These are phyloP conservation scores for Wallacemonas sp. DNA, from an alignment of 208 protist species.

Conservation along the genomic window DNA sequence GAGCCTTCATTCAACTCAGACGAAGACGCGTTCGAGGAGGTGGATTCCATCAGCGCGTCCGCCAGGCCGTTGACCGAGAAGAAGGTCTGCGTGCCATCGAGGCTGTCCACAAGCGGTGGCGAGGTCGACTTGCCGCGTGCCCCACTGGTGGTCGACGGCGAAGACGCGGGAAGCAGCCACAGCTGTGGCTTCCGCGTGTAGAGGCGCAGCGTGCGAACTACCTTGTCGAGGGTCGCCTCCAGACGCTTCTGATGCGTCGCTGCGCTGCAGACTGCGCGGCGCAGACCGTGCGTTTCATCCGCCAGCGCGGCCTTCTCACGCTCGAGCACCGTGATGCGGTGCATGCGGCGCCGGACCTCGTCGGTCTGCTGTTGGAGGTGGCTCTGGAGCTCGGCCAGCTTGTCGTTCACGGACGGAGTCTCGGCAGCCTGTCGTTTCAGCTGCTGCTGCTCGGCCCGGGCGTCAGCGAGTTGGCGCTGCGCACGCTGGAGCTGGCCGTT, in stretches of 20 bases:
- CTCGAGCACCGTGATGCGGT: constrained; percentile 45
- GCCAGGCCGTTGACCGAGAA: constrained; percentile 1
- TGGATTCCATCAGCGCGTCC: constrained; percentile 3
- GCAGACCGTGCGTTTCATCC: constrained; percentile 14
- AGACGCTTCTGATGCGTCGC: constrained; percentile 20
- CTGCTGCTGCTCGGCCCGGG: constrained; percentile 20
- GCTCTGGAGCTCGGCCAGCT: constrained; percentile 32
- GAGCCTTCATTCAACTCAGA: not conserved
- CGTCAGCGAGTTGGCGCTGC: constrained; percentile 23
- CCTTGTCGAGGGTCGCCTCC: not conserved
- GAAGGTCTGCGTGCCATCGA: constrained; percentile 7
- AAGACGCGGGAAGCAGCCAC: not conserved
- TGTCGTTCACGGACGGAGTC: constrained; percentile 16
- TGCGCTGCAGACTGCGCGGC: constrained; percentile 9
- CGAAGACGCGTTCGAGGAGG: no score
- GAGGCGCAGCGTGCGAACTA: not conserved
- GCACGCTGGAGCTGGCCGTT: constrained; percentile 17
- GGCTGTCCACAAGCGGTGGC: not conserved
- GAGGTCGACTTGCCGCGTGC: no score
- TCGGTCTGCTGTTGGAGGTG: constrained; percentile 57
- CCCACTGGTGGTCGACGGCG: not conserved
- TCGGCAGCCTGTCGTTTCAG: constrained; percentile 10
- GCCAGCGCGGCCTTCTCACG: constrained; percentile 30
- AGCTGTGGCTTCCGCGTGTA: constrained; percentile 9
- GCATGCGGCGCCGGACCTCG: constrained; percentile 57